Base-by-base conservation (phyloP, 2,329 filamentous ascomycete species). In the Hymenoscyphus salicellus region DNA sequence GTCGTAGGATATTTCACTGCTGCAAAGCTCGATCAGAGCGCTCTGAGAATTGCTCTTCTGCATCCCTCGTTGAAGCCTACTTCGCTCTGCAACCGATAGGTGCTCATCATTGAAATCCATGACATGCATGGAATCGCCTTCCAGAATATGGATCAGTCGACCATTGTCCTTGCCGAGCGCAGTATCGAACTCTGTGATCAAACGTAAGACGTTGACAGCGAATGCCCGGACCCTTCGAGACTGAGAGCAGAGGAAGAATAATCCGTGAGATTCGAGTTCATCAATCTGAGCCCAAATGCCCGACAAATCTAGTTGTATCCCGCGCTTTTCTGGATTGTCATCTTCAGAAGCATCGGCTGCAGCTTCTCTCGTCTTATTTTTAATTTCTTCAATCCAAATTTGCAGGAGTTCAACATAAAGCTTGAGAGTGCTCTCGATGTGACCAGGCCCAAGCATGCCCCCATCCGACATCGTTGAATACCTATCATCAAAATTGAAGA, bases 401-500 rank as follows among this genome's bases (percentile, higher is more conserved):
- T 93, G 89, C 14, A 99, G 82, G 5, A 99, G 80, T 77, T 99
- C 93, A 32, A 98, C 92, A 73, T 99, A 99, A 11, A 99, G 83
- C 68, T 90, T 89, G 23, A 99, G 78, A 0, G 95, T 99, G 70
- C 89, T 97, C 76, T 99, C 95, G 64, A 99, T 97, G 73, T 99
- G 95, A 4, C 89, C 91, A 38, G 92, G 89, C 0, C 94, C 95
- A 28, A 99, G 86, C 89, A 99, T 95, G 2, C 95, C 95, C 36
- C 96, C 95, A 73, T 99, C 95, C 10, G 93, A 97, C 88, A 98
- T 97, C 36, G 95, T 98, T 0, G 94, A 92, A 76, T 99, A 99
- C 28, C 93, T 88, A 70, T 96, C 93, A 76, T 99, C 96, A 75
- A 98, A 99, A 71, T 95, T 97, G 80, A 99, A 99, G 61, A 99